Percentiles rank a stretch among this genome's conserved stretches.
phyloP scores from a whole-genome alignment of 1,284 basidiomycete species.

The Anthracocystis setariae region DNA sequence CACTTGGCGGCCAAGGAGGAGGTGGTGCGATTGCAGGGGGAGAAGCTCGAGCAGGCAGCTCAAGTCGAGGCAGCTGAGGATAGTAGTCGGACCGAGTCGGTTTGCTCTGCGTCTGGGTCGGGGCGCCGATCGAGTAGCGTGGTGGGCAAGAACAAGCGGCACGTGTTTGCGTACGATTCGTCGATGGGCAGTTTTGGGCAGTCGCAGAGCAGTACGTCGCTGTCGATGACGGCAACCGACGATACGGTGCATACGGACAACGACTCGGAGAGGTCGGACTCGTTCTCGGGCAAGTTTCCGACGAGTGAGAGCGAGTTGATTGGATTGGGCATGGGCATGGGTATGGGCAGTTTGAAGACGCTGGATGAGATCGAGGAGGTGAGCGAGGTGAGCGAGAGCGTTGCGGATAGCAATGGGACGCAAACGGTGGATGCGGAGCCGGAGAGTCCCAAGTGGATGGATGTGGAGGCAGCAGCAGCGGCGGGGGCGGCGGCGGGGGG shows the following conservation, averaged over 20 bases:
- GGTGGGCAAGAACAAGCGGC: constrained; percentile 55
- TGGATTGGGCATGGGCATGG: constrained; percentile 47
- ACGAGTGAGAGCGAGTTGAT: constrained; percentile 25
- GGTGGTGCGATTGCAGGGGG: constrained; percentile 33
- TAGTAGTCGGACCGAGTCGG: constrained; percentile 4
- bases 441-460: constrained; percentile 29
- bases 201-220: constrained; percentile 48
- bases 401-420: constrained; percentile 34
- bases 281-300: constrained; percentile 30
- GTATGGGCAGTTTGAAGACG: constrained; percentile 46
- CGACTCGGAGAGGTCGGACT: constrained; percentile 40
- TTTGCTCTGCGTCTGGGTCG: constrained; percentile 6
- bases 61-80: background rate
- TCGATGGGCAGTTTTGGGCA: constrained; percentile 59
- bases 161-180: constrained; percentile 63
- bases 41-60: constrained; percentile 4
- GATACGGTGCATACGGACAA: constrained; percentile 38
- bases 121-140: constrained; percentile 29
- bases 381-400: constrained; percentile 39
- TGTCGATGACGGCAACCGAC: constrained; percentile 45
- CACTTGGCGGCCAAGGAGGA: constrained; percentile 55
- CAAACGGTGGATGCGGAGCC: constrained; percentile 3
- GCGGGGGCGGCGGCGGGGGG: constrained; percentile 15
- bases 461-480: constrained; percentile 28
- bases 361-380: constrained; percentile 58